phyloP scores from a whole-genome alignment of 2,329 filamentous ascomycete species.

The Fusarium pseudocircinatum region DNA sequence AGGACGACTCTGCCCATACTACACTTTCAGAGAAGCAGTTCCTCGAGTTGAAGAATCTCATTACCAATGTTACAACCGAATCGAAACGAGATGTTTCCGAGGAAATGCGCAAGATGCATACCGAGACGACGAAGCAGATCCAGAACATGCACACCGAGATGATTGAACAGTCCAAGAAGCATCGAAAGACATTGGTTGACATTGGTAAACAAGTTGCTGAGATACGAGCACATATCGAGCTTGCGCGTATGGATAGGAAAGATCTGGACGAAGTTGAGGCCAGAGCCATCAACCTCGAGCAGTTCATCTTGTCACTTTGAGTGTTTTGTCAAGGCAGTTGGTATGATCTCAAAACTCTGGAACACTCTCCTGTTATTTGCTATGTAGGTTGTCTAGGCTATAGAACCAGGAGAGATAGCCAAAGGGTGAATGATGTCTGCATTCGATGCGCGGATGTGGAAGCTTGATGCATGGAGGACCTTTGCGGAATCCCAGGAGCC shows the following conservation, averaged over 20 bases:
- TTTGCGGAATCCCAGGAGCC: neutral
- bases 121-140: neutral
- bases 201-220: neutral
- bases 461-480: too few relatives aligned
- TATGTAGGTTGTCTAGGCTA: too few relatives aligned
- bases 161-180: neutral
- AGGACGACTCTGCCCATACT: neutral
- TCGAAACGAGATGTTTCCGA: neutral
- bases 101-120: neutral
- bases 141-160: neutral
- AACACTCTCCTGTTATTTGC: neutral
- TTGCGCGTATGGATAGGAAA: neutral
- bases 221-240: neutral
- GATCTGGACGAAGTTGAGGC: neutral
- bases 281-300: neutral
- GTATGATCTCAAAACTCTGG: neutral
- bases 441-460: too few relatives aligned
- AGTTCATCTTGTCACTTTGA: slow-evolving; percentile 1
- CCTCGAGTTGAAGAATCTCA: neutral
- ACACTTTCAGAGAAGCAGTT: neutral
- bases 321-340: too few relatives aligned
- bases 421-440: neutral
- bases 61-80: neutral
- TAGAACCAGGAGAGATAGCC: too few relatives aligned
- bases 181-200: neutral